A percentile compares a stretch with the other conserved stretches of the same genome.
Evolutionary conservation across 192 early-diverging fungal species (phyloP).

Genomic region (Spizellomyces sp.): DNA sequence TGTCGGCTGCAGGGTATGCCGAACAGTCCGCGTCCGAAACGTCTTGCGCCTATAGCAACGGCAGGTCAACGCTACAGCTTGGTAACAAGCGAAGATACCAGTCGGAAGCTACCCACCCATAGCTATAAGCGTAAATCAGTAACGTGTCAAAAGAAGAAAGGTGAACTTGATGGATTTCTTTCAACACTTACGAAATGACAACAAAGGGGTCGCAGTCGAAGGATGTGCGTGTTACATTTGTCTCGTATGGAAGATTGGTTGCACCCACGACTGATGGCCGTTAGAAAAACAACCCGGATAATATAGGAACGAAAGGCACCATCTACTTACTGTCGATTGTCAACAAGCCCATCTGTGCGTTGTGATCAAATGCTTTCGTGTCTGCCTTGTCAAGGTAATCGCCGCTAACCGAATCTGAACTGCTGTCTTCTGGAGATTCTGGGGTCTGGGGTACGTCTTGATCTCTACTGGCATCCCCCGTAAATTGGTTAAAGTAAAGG

Average conservation of each 20-base stretch:
- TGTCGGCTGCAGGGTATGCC: constrained; percentile 68
- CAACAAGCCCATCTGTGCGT: constrained; percentile 27
- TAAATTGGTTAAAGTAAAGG: constrained; percentile 40
- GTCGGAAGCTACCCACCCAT: not conserved
- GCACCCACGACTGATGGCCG: constrained; percentile 34
- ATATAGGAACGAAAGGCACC: not conserved
- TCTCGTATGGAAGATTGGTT: constrained; percentile 38
- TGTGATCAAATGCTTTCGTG: constrained; percentile 26
- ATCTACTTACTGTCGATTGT: constrained; percentile 34
- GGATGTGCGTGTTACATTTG: constrained; percentile 48
- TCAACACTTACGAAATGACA: constrained; percentile 58
- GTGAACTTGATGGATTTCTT: constrained; percentile 9
- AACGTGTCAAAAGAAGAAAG: not conserved
- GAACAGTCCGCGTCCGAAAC: constrained; percentile 66
- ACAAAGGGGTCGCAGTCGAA: constrained; percentile 87
- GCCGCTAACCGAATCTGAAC: constrained; percentile 10
- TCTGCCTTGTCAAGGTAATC: constrained; percentile 1
- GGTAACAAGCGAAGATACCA: not conserved
- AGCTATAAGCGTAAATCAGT: not conserved
- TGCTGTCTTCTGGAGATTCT: constrained; percentile 27
- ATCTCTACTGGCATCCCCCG: constrained; percentile 1
- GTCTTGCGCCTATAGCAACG: constrained; percentile 44
- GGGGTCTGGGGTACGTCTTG: not conserved
- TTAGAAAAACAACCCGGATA: not conserved
- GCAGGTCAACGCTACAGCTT: too few relatives aligned